Evolutionary conservation across 202 grass and related monocot species (phyloP).

Genomic region (Elaeis oleifera): DNA sequence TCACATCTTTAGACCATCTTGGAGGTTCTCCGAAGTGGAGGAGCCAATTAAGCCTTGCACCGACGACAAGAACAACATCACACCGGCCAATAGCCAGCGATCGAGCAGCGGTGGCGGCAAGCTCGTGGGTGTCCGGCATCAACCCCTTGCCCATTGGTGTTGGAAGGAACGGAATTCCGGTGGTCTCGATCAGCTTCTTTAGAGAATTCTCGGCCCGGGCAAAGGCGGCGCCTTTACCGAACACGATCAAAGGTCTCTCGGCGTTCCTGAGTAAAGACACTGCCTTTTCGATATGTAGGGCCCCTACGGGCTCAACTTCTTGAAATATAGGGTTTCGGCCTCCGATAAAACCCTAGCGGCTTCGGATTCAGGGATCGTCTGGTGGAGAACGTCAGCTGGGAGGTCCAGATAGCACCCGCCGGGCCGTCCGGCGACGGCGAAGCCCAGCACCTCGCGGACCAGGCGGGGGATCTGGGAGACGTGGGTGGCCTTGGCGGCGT

Average conservation of each 20-base stretch:
- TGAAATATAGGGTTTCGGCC: conserved; percentile 23
- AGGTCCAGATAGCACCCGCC: conserved; percentile 89
- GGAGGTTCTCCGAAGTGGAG: conserved; percentile 85
- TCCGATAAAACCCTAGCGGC: conserved; percentile 34
- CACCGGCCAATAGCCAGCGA: conserved; percentile 72
- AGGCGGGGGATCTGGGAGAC: conserved; percentile 65
- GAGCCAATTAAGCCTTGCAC: conserved; percentile 85
- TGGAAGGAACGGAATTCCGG: conserved; percentile 79
- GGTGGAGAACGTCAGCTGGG: conserved; percentile 81
- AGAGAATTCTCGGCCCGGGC: conserved; percentile 53
- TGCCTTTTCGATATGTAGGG: conserved; percentile 34
- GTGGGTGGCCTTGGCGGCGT: conserved; percentile 58
- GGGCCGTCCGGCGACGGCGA: conserved; percentile 47
- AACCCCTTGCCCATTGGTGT: conserved; percentile 98
- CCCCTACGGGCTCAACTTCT: conserved; percentile 15
- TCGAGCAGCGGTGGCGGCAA: conserved; percentile 69
- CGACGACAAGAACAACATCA: conserved; percentile 67
- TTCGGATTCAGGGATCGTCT: conserved; percentile 64
- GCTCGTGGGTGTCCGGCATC: conserved; percentile 61
- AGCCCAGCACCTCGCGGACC: conserved; percentile 49
- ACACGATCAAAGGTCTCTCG: conserved; percentile 61
- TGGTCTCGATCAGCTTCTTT: conserved; percentile 66
- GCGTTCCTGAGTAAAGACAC: conserved; percentile 59
- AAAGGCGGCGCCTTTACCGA: conserved; percentile 84
- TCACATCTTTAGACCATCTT: conserved; percentile 86